Base-by-base conservation (phyloP, 306 rosid species). In the Prunus armeniaca region DNA sequence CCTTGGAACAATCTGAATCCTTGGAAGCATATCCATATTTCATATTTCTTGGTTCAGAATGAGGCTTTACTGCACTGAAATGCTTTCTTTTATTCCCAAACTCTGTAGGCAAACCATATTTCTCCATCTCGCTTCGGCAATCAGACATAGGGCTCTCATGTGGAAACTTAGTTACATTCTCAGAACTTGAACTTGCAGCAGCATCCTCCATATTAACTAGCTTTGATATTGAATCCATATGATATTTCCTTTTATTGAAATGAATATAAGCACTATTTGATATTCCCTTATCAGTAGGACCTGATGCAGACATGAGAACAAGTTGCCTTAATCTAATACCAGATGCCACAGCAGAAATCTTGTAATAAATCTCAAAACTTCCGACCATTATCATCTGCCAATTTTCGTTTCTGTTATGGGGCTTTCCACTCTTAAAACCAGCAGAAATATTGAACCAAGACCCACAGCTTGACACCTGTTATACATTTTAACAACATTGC, bases 41-140 rank as follows among this genome's bases (percentile, higher is more conserved):
- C 12, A 34, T 30, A 72, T 71, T 38, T 22, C n/a, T 50, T 24
- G 55, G 70, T 7, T 25, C 47, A 46, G 54, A 41, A 65, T 12
- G 75, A n/a, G 14, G 54, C 15, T 43, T 60, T 25, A 43, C 3
- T 3, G 56, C n/a, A 68, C 20, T 19, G 62, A 20, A 66, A 56
- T 27, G 24, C 62, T n/a, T 65, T 28, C 46, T 79, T 74, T 73
- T 74, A 73, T 76, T 81, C 77, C 80, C 74, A 38, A 68, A 66
- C 14, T 79, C 52, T 58, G 34, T 47, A 77, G 60, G 78, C n/a
- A 45, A 54, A 51, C 69, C 9, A 32, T 18, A 64, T 64, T 3
- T 64, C 9, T 32, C 68, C 15, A 32, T 64, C 25, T 18, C 3
- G 1, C 68, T 32, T 17, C 19, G 69, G 34, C 24, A 64, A 17